phyloP scores from a whole-genome alignment of 163 green algal species.

The Prototheca wickerhamii region DNA sequence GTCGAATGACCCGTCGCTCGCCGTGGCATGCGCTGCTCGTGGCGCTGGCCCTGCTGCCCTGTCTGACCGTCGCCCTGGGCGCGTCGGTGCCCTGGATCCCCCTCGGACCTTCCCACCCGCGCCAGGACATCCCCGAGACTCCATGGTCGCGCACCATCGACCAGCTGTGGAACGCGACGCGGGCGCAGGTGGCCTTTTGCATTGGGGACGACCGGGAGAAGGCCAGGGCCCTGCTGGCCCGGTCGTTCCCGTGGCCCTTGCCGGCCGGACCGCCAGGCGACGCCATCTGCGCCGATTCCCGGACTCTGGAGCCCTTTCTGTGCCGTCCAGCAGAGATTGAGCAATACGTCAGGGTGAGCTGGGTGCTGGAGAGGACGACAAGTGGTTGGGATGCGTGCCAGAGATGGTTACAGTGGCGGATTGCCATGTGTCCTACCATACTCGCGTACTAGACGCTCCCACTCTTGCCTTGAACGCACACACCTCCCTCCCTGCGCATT shows the following conservation, averaged over 20 bases:
- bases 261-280: slow-evolving; percentile 2
- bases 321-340: slow-evolving; percentile 27
- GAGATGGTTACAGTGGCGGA: no score
- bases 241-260: slow-evolving; percentile 29
- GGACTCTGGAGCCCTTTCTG: slow-evolving; percentile 18
- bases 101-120: not conserved
- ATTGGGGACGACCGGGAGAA: slow-evolving; percentile 8
- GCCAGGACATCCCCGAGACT: slow-evolving; percentile 1
- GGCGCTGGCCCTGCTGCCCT: no score
- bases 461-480: not conserved
- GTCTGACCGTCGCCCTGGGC: no score
- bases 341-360: slow-evolving; percentile 24
- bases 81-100: not conserved
- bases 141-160: slow-evolving; percentile 13
- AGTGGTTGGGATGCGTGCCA: no score
- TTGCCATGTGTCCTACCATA: no score
- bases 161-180: slow-evolving; percentile 16
- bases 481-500: not conserved
- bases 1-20: no score
- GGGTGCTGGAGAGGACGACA: no score
- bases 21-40: not conserved
- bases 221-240: slow-evolving; percentile 6
- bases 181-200: slow-evolving; percentile 23
- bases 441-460: not conserved
- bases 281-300: slow-evolving; percentile 25